Evolutionary conservation across 2,329 filamentous ascomycete genomes (phyloP), one percentile per base, ranked within the genome.

Genomic region (Arthrobotrys conoides): DNA sequence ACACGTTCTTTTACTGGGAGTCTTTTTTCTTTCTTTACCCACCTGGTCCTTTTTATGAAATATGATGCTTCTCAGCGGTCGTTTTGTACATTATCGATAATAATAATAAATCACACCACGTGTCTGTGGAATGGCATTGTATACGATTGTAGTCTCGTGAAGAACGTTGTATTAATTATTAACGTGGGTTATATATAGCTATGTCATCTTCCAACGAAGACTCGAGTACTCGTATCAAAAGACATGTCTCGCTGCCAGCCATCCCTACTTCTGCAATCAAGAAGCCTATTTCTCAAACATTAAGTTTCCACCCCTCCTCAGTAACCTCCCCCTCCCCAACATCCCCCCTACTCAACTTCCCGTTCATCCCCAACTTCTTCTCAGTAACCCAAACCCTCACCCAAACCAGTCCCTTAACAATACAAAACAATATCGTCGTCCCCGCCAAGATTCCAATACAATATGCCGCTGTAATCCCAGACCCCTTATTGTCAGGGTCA

Each of bases 391-490:
- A 87, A 53, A 84, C 82, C 20, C 90, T 85, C 77, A 88, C 64
- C 85, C 85, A 86, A 20, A 91, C 86, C 14, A 88, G 38, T 0
- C 83, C 84, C 85, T 86, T 87, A 12, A 87, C 87, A 18, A 90
- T 49, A 30, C 84, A 82, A 81, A 90, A 91, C 44, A 90, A 84
- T 22, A 90, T 81, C 41, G 88, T 80, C 18, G 87, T 86, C 5
- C 85, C 89, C 0, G 86, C 86, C 2, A 88, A 84, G 59, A 91
- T 89, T 6, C 88, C 88, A 63, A 92, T 84, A 63, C 89, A 88
- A 82, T 92, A 93, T 1, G 86, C 91, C 0, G 89, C 88, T 2
- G 94, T 89, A 5, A 86, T 85, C 0, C 87, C 88, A 30, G 86
- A 83, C 16, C 87, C 87, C 63, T 88, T 84, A 18, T 83, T 82